Evolutionary conservation across 2,329 filamentous ascomycete species (phyloP).

Genomic region (Berkeleyomyces basicola): DNA sequence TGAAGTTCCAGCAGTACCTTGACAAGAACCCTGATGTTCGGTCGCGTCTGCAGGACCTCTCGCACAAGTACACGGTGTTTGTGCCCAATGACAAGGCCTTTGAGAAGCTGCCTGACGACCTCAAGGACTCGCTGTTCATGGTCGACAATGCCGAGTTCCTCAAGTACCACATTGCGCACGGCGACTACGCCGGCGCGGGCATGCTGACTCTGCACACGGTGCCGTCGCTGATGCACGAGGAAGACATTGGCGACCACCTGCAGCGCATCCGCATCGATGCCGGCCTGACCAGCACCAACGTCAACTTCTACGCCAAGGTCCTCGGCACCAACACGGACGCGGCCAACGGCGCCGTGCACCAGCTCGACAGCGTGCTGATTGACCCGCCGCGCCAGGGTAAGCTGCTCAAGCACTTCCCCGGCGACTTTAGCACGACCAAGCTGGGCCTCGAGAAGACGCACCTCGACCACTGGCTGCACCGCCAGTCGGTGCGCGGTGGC

Average conservation of each 20-base stretch:
- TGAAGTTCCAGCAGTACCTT: conserved; percentile 10
- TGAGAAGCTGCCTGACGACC: conserved; percentile 36
- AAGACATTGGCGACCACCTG: conserved; percentile 42
- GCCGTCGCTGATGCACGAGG: conserved; percentile 46
- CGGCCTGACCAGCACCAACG: conserved; percentile 41
- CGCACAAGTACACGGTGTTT: conserved; percentile 61
- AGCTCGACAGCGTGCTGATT: conserved; percentile 55
- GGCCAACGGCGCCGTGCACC: conserved; percentile 70
- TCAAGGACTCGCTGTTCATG: conserved; percentile 40
- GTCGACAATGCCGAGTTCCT: conserved; percentile 38
- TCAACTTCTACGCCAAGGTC: conserved; percentile 66
- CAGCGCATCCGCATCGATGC: conserved; percentile 60
- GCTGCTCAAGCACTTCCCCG: conserved; percentile 47
- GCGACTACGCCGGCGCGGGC: conserved; percentile 46
- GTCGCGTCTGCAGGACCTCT: conserved; percentile 54
- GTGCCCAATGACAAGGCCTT: conserved; percentile 67
- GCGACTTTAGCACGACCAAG: conserved; percentile 61
- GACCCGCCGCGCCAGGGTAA: conserved; percentile 49
- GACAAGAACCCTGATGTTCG: conserved; percentile 57
- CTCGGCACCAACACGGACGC: conserved; percentile 47
- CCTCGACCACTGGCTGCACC: conserved; percentile 43
- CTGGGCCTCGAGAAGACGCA: conserved; percentile 61
- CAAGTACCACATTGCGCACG: conserved; percentile 57
- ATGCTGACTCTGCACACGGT: conserved; percentile 60
- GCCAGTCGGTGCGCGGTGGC: conserved; percentile 39